Evolutionary conservation across 2,329 filamentous ascomycete species (phyloP).

Genomic region (Daldinia eschscholtzii): DNA sequence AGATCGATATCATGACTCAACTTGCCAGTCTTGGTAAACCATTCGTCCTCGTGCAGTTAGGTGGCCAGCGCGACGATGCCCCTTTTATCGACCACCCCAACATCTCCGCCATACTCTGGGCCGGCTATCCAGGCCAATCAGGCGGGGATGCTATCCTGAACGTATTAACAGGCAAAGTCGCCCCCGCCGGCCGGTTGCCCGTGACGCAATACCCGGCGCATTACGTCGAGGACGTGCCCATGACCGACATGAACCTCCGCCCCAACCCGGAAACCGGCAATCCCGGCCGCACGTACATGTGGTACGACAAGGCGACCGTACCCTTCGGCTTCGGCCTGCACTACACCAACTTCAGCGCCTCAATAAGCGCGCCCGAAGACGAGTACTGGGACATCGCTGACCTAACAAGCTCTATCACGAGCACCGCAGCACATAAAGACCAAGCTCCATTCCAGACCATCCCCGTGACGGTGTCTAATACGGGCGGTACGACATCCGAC

Average conservation of each 20-base stretch:
- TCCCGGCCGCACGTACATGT: constrained; percentile 64
- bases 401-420: constrained; percentile 50
- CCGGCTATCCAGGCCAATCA: constrained; percentile 64
- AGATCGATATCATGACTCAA: constrained; percentile 62
- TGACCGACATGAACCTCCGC: constrained; percentile 64
- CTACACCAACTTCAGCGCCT: constrained; percentile 60
- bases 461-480: constrained; percentile 57
- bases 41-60: constrained; percentile 65
- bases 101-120: constrained; percentile 63
- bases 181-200: constrained; percentile 62
- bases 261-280: constrained; percentile 54
- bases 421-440: constrained; percentile 51
- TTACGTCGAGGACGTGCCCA: constrained; percentile 59
- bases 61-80: constrained; percentile 60
- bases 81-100: constrained; percentile 59
- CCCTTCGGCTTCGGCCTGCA: constrained; percentile 62
- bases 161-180: constrained; percentile 59
- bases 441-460: constrained; percentile 57
- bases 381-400: constrained; percentile 50
- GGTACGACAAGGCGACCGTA: constrained; percentile 60
- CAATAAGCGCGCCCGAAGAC: constrained; percentile 20
- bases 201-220: constrained; percentile 62
- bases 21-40: constrained; percentile 59
- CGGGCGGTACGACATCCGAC: constrained; percentile 56
- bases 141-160: constrained; percentile 64